These are phyloP conservation scores for Rhynchospora pubera DNA, from an alignment of 176 grass and related monocot species.

Conservation along the genomic window DNA sequence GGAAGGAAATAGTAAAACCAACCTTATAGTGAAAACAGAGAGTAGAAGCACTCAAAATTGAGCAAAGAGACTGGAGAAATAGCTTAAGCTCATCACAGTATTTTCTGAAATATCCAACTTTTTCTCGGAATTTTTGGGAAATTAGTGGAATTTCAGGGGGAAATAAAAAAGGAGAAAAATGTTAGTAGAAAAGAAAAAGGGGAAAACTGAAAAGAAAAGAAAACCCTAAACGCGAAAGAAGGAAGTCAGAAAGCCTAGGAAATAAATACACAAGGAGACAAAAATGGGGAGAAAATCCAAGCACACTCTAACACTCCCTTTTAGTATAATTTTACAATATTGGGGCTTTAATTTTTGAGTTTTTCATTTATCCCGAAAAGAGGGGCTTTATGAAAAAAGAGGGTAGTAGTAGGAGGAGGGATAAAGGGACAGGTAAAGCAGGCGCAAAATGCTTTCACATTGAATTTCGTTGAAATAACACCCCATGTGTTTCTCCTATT, in stretches of 20 bases:
- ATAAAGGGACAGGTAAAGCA: slow-evolving; percentile 46
- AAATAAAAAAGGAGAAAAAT: slow-evolving; percentile 25
- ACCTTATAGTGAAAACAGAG: slow-evolving; percentile 24
- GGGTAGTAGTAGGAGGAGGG: not conserved
- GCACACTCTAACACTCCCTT: slow-evolving; percentile 43
- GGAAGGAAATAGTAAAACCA: slow-evolving; percentile 27
- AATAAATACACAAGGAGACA: slow-evolving; percentile 33
- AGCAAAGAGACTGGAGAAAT: slow-evolving; percentile 22
- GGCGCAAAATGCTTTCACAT: slow-evolving; percentile 53
- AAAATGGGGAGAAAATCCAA: slow-evolving; percentile 30
- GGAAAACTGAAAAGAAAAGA: slow-evolving; percentile 13
- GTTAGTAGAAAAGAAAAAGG: slow-evolving; percentile 32
- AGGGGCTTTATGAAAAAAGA: slow-evolving; percentile 30
- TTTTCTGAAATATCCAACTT: slow-evolving; percentile 12
- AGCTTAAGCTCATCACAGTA: slow-evolving; percentile 22
- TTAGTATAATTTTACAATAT: slow-evolving; percentile 21
- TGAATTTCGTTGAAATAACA: slow-evolving; percentile 22
- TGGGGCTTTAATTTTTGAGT: slow-evolving; percentile 31
- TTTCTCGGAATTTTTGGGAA: slow-evolving; percentile 26
- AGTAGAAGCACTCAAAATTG: slow-evolving; percentile 25
- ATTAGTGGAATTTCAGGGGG: slow-evolving; percentile 24
- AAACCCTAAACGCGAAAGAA: slow-evolving; percentile 27
- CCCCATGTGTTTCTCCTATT: not conserved
- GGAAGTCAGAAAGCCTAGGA: slow-evolving; percentile 23
- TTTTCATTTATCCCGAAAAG: slow-evolving; percentile 35